phyloP scores from a whole-genome alignment of 176 grass and related monocot genomes.

The Urochloa ruziziensis region DNA sequence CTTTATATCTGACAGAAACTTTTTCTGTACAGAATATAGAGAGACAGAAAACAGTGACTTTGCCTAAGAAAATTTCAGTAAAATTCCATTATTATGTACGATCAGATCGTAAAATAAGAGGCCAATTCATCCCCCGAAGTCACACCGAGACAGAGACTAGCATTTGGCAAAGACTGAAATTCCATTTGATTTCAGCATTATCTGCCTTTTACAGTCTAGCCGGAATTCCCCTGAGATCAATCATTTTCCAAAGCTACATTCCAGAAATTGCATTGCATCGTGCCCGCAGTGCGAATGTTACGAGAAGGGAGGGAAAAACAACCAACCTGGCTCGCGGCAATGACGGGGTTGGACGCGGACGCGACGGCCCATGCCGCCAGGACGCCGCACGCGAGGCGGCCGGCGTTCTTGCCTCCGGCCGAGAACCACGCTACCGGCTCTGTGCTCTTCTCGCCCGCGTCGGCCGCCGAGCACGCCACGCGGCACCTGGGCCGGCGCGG shows the following conservation, averaged over 20 bases:
- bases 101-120: background rate
- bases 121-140: background rate
- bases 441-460: background rate
- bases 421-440: background rate
- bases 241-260: background rate
- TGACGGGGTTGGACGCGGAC: constrained; percentile 55
- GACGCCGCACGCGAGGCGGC: constrained; percentile 68
- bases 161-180: background rate
- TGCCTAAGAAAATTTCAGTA: background rate
- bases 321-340: constrained; percentile 76
- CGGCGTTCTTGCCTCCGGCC: constrained; percentile 23
- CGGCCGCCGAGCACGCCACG: constrained; percentile 34
- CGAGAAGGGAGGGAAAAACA: background rate
- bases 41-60: background rate
- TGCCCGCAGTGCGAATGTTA: background rate
- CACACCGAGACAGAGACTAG: background rate
- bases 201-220: background rate
- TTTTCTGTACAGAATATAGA: background rate
- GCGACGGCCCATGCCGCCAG: constrained; percentile 77
- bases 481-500: constrained; percentile 15
- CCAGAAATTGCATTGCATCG: background rate
- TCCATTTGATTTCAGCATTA: background rate
- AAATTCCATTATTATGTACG: background rate
- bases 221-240: background rate
- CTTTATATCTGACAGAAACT: background rate